Evolutionary conservation across 371 early-diverging fungal species (phyloP), one percentile per base, ranked within the genome.

Genomic region (Enterospora canceri): DNA sequence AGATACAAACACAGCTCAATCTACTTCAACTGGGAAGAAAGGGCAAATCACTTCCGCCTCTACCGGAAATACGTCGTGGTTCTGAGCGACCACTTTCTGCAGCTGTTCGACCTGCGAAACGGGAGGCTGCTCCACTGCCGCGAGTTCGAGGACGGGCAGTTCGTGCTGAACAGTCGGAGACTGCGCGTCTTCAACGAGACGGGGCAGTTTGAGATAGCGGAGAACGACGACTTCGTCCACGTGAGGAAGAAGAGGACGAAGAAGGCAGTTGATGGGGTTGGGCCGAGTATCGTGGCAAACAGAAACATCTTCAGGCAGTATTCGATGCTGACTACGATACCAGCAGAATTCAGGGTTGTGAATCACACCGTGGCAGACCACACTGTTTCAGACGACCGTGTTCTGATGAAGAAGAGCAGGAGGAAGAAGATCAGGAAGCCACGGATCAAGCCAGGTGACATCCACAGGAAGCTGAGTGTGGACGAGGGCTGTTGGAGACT

Each of bases 21-120:
- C 5, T 35, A 72, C 16, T 80, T 79, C 64, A 59, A 63, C 18
- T 80, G 80, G 80, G 59, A 74, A 18, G 62, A 47, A 24, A 34
- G 2, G 2, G 73, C 63, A 30, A 4, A 55, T 31, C 35, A 65
- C 24, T 75, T 75, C 35, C 62, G 60, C 48, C n/a, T 75, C 15
- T 58, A 32, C 29, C 24, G 48, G 19, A 50, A 48, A 3, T 31
- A 60, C 4, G 40, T 75, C 12, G 47, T 71, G 1, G 33, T 49
- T 15, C 5, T 75, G 46, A 40, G 59, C 23, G 35, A 49, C 8
- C 12, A 23, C 15, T 61, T 30, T 40, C 19, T 71, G 18, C 32
- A 29, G 46, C 47, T 71, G n/a, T 75, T 67, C 58, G 29, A 53
- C 24, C 0, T 75, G 1, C 56, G 47, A 12, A 67, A 67, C 15